Percentiles rank a stretch among this genome's conserved stretches.
Evolutionary conservation across 306 rosid genomes (phyloP).

Genomic region (Castanopsis chinensis): DNA sequence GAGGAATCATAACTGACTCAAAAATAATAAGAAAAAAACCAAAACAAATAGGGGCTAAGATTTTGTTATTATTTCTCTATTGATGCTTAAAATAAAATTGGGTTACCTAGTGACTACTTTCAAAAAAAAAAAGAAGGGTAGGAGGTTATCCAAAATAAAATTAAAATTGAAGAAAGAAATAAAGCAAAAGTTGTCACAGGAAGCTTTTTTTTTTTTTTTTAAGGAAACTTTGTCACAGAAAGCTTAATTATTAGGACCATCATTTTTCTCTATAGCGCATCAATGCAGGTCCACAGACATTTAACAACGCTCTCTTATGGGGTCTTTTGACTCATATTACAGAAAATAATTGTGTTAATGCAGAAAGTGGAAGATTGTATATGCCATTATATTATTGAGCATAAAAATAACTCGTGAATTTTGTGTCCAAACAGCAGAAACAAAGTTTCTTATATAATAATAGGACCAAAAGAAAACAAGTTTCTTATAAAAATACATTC

Average conservation of each 20-base stretch:
- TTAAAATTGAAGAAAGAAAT: not conserved
- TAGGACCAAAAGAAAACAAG: not conserved
- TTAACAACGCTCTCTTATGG: conserved; percentile 1
- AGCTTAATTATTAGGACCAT: not conserved
- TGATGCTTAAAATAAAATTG: not conserved
- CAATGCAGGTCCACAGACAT: conserved; percentile 9
- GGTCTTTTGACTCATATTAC: not conserved
- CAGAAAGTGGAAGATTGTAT: conserved; percentile 11
- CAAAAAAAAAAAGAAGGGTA: no score
- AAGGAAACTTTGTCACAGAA: no score
- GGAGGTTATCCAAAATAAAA: no score
- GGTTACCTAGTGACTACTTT: no score
- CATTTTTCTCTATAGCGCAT: not conserved
- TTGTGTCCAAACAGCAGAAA: conserved; percentile 1
- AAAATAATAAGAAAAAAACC: no score
- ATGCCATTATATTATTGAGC: not conserved
- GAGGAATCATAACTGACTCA: no score
- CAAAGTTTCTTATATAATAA: not conserved
- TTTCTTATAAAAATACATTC: not conserved
- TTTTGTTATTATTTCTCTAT: no score
- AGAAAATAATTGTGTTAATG: not conserved
- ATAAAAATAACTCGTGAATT: not conserved
- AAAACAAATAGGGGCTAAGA: no score
- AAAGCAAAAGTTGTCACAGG: not conserved
- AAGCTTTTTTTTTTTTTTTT: no score